Base-by-base conservation (phyloP, 257 asterid species). In the Solanum medicagineum region DNA sequence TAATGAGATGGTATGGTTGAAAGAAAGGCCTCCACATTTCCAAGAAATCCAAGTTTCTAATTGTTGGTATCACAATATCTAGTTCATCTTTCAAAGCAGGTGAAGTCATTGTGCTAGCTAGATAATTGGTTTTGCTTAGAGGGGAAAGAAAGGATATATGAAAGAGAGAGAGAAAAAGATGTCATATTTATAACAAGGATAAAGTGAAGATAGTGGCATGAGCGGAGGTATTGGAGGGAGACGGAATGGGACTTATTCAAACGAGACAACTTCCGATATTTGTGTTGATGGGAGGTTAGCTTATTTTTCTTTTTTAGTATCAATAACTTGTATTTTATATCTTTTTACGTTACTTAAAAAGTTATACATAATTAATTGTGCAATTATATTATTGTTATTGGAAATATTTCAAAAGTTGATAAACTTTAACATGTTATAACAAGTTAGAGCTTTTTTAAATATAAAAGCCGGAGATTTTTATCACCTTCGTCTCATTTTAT, bases 1-100 rank as follows among this genome's bases (percentile, higher is more conserved):
- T 84, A 7, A 84, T 84, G n/a, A 84, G 81, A 74, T 84, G 86
- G 62, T 84, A 84, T 13, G 77, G 66, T 70, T 83, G 36, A 54
- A 83, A 83, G 11, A 63, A 83, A 53, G 85, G 80, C 79, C 86
- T 84, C 86, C 86, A 84, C 83, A 70, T 74, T 80, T 84, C 83
- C 69, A 84, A 63, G 59, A 84, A 84, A 54, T 84, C 86, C 59
- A 84, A 60, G 75, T 84, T 84, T 26, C 86, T 74, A 14, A 84
- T 84, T 70, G 85, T 82, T 24, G 85, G 85, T 59, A 82, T 82
- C 4, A 82, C 85, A 2, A 82, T 82, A 82, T 84, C 83, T 24
- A 84, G 74, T 60, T 84, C 86, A 29, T 84, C 86, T 84, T 84
- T 84, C 69, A 84, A 63, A n/a, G 81, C 81, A 56, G 63, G 79